Evolutionary conservation across 2,329 filamentous ascomycete species (phyloP).

Genomic region (Arthroderma uncinatum): DNA sequence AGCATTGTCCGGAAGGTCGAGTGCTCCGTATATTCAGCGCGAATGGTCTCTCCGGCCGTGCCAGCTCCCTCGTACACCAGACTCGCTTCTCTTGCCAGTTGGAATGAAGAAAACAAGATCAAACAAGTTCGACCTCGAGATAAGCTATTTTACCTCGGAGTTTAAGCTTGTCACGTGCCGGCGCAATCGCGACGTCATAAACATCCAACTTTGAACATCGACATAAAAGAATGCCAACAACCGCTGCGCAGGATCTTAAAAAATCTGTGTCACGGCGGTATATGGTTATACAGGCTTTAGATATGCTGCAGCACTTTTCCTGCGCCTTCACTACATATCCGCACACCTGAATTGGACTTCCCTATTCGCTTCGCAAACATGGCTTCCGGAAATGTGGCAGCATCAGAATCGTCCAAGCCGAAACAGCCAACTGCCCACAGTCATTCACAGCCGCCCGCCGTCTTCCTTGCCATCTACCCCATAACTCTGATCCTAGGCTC

Average conservation of each 20-base stretch:
- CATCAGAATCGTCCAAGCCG: not conserved
- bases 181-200: not conserved
- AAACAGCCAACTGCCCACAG: not conserved
- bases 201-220: not conserved
- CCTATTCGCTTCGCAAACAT: not conserved
- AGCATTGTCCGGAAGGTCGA: not conserved
- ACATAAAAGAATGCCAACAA: not conserved
- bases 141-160: not conserved
- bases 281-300: not conserved
- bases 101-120: not conserved
- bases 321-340: not conserved
- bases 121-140: not conserved
- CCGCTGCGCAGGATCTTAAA: not conserved
- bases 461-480: constrained; percentile 63
- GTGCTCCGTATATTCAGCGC: not conserved
- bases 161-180: not conserved
- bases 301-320: not conserved
- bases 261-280: not conserved
- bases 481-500: constrained; percentile 67
- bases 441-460: constrained; percentile 42
- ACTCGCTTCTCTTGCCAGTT: not conserved
- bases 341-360: not conserved
- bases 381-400: not conserved
- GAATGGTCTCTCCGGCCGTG: not conserved
- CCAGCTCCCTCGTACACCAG: not conserved